Evolutionary conservation across 345 rosid species (phyloP).

Genomic region (Abelmoschus esculentus): DNA sequence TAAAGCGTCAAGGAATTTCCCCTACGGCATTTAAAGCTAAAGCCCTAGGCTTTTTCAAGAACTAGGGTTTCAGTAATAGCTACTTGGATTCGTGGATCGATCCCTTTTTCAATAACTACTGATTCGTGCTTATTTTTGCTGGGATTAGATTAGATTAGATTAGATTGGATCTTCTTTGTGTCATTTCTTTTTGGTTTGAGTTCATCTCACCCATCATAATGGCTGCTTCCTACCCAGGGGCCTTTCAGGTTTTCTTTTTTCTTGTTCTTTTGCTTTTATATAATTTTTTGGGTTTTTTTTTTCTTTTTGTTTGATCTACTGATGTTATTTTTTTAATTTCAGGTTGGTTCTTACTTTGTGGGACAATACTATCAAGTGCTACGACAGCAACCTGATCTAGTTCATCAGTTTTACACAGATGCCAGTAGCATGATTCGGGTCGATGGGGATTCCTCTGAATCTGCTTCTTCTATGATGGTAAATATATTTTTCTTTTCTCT

Average conservation of each 20-base stretch:
- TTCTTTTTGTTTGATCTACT: background rate
- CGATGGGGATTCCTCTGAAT: constrained; percentile 58
- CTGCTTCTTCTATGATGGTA: constrained; percentile 79
- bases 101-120: background rate
- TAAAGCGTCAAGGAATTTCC: background rate
- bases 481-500: background rate
- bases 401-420: constrained; percentile 81
- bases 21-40: background rate
- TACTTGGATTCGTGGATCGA: background rate
- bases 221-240: constrained; percentile 8
- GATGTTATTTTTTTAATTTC: background rate
- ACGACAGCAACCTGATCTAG: constrained; percentile 74
- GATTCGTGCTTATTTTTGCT: background rate
- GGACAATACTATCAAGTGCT: constrained; percentile 87
- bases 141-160: no score
- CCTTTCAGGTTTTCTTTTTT: background rate
- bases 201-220: background rate
- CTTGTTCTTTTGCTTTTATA: background rate
- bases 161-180: background rate
- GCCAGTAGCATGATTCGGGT: constrained; percentile 64
- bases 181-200: background rate
- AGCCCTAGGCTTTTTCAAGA: background rate
- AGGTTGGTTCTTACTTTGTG: constrained; percentile 96
- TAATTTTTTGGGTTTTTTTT: background rate
- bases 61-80: background rate